Evolutionary conservation across 169 alveolate species (phyloP), one percentile per base, ranked within the genome.

Genomic region (Blepharisma undulans): DNA sequence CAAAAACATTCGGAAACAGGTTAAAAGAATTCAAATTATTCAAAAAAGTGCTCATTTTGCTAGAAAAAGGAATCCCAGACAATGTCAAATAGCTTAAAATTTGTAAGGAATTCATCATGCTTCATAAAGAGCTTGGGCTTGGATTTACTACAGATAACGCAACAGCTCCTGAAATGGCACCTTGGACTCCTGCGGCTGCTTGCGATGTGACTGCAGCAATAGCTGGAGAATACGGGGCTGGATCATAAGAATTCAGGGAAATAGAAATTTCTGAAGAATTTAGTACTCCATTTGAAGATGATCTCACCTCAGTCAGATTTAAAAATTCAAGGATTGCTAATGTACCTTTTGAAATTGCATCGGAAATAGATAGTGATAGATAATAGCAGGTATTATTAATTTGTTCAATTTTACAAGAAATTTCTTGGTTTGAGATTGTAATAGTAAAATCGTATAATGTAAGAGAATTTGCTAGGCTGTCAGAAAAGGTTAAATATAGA

Each of bases 41-140:
- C 27, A 84, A 59, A 32, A 36, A 84, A 1, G 77, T 30, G 78
- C 25, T 22, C 22, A 84, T 21, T 60, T 22, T 32, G 30, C 32
- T 25, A 8, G 27, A 21, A 25, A 84, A 30, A 25, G 33, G 27
- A 21, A 36, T 36, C 8, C 32, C 36, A 0, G 74, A n/a, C 10
- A 84, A 21, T 19, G 74, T 21, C 33, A 84, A 32, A 30, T 48
- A 84, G 12, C 33, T 25, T 4, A 84, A 76, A 21, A 84, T 84
- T 60, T 84, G 77, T 21, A 84, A 19, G n/a, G 76, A 34, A 81
- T 84, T 84, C 27, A 84, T 84, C 29, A 84, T 36, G 7, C 78
- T 22, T 30, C 89, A 84, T 25, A 84, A 29, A 32, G 79, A 22
- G 6, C 61, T 76, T 25, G 89, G 79, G 19, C 36, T 84, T n/a